Percentiles rank a stretch among this genome's conserved stretches.
phyloP scores from a whole-genome alignment of 805 yeast species.

The Saccharomyces kudriavzevii region DNA sequence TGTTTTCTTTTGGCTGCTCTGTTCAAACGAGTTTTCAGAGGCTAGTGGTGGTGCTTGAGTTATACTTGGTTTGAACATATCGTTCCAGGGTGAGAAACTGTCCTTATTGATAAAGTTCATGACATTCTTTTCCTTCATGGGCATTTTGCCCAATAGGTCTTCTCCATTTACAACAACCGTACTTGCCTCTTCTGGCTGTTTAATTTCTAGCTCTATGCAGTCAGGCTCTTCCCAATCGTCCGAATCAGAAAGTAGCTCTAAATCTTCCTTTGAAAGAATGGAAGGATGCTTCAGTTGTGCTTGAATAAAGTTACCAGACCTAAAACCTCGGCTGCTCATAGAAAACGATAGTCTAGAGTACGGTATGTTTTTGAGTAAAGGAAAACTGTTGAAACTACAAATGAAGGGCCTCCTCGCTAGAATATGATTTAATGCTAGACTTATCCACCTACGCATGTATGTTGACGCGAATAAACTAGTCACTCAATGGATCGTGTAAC shows the following conservation, averaged over 20 bases:
- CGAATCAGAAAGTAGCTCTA: constrained; percentile 18
- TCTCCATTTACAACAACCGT: not conserved
- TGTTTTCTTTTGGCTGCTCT: not conserved
- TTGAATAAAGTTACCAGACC: not conserved
- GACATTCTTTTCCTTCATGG: not conserved
- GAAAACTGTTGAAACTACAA: not conserved
- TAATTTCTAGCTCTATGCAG: not conserved
- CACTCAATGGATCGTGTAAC: not conserved
- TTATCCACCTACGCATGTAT: not conserved
- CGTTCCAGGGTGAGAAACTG: not conserved
- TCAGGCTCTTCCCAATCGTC: constrained; percentile 21
- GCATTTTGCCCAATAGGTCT: not conserved
- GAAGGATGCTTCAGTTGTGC: not conserved
- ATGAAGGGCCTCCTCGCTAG: not conserved
- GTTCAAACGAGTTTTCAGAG: not conserved
- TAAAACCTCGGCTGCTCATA: not conserved
- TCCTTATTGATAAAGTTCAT: not conserved
- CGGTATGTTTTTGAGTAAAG: not conserved
- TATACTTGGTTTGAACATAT: not conserved
- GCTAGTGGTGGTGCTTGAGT: not conserved
- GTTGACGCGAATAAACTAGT: not conserved
- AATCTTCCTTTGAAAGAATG: constrained; percentile 8
- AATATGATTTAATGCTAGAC: not conserved
- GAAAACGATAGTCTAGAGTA: not conserved
- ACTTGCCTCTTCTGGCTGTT: not conserved